Evolutionary conservation across 1,284 basidiomycete species (phyloP).

Genomic region (Mycena sp.): DNA sequence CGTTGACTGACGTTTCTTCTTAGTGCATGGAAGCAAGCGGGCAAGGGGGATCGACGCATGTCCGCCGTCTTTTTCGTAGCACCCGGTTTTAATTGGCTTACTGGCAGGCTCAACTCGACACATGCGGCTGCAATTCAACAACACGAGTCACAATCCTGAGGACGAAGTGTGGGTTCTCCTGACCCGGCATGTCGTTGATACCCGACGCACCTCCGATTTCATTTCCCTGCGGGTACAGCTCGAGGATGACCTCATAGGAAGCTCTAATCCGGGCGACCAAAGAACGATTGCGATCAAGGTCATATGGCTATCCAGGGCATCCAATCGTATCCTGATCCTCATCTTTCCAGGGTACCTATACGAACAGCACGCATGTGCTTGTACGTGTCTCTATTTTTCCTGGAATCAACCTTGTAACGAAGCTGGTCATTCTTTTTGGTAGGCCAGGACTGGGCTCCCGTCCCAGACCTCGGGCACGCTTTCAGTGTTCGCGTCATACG

Average conservation of each 20-base stretch:
- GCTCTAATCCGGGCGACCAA: slow-evolving; percentile 8
- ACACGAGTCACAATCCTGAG: slow-evolving; percentile 1
- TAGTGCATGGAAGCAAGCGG: slow-evolving; percentile 66
- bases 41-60: slow-evolving; percentile 47
- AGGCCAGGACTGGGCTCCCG: slow-evolving; percentile 52
- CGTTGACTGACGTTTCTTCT: background rate
- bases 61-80: background rate
- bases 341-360: slow-evolving; percentile 71
- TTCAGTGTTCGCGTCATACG: slow-evolving; percentile 70
- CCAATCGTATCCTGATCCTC: background rate
- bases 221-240: slow-evolving; percentile 73
- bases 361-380: slow-evolving; percentile 81
- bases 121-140: slow-evolving; percentile 37
- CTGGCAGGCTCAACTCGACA: slow-evolving; percentile 45
- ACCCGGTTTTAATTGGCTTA: background rate
- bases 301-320: background rate
- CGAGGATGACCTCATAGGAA: slow-evolving; percentile 49
- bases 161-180: slow-evolving; percentile 84
- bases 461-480: slow-evolving; percentile 51
- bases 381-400: slow-evolving; percentile 51
- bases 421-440: slow-evolving; percentile 1
- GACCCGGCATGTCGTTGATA: slow-evolving; percentile 77
- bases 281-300: slow-evolving; percentile 21
- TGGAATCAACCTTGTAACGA: background rate
- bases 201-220: slow-evolving; percentile 68